Evolutionary conservation across 2,329 filamentous ascomycete genomes (phyloP).

Genomic region (Phoma sp.): DNA sequence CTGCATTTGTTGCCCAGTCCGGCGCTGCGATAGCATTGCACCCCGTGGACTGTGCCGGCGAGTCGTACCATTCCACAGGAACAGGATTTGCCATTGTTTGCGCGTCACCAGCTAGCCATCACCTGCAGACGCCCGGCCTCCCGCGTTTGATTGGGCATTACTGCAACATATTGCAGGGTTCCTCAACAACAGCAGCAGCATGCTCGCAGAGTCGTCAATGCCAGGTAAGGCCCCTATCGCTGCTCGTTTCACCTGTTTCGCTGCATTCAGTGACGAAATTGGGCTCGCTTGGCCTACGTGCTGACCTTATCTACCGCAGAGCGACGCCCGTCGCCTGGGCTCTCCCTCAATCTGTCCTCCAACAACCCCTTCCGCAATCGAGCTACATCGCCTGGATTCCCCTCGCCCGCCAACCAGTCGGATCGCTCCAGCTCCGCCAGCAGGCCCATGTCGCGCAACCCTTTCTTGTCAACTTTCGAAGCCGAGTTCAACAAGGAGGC

Average conservation of each 20-base stretch:
- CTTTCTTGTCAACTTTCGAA: slow-evolving; percentile 70
- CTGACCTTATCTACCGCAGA: slow-evolving; percentile 40
- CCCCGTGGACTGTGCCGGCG: slow-evolving; percentile 7
- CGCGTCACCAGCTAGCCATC: slow-evolving; percentile 32
- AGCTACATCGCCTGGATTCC: slow-evolving; percentile 62
- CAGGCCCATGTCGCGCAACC: slow-evolving; percentile 74
- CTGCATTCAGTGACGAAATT: slow-evolving; percentile 37
- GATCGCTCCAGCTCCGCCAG: slow-evolving; percentile 58
- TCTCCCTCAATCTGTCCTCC: slow-evolving; percentile 69
- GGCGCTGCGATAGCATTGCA: slow-evolving; percentile 6
- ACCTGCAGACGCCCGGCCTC: slow-evolving; percentile 28
- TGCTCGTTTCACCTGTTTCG: slow-evolving; percentile 42
- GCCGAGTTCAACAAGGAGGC: slow-evolving; percentile 49
- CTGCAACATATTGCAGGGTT: slow-evolving; percentile 42
- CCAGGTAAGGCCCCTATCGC: slow-evolving; percentile 48
- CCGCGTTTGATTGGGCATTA: slow-evolving; percentile 41
- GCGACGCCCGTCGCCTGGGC: slow-evolving; percentile 58
- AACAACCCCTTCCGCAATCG: slow-evolving; percentile 84
- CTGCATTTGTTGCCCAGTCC: slow-evolving; percentile 10
- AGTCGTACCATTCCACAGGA: slow-evolving; percentile 17
- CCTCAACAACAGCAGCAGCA: slow-evolving; percentile 42
- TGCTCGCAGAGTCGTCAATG: slow-evolving; percentile 51
- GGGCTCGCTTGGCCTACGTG: slow-evolving; percentile 20
- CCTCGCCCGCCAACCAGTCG: slow-evolving; percentile 44
- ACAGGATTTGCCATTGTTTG: slow-evolving; percentile 22